A percentile compares a stretch with the other conserved stretches of the same genome.
These are phyloP conservation scores for Globisporangium parvum DNA, from an alignment of 352 stramenopile species.

Conservation along the genomic window DNA sequence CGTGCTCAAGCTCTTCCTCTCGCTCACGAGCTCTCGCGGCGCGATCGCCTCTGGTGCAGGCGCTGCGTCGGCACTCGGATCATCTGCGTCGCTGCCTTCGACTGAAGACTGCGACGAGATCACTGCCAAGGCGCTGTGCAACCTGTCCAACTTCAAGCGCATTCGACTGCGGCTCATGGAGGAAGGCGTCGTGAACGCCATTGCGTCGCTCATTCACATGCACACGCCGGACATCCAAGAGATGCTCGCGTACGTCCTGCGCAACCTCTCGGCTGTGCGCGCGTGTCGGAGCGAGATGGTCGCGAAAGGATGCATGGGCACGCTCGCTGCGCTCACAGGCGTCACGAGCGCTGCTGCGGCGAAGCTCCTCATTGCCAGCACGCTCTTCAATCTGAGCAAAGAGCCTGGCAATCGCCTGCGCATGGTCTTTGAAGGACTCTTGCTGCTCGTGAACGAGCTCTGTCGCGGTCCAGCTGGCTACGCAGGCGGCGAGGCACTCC, in stretches of 20 bases:
- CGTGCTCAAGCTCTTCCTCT: constrained; percentile 70
- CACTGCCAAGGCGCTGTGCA: constrained; percentile 79
- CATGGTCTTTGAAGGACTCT: constrained; percentile 72
- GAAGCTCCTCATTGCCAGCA: constrained; percentile 48
- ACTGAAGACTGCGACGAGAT: constrained; percentile 36
- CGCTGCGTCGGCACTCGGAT: constrained; percentile 15
- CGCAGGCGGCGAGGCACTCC: constrained; percentile 24
- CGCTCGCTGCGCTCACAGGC: constrained; percentile 40
- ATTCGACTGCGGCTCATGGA: constrained; percentile 82
- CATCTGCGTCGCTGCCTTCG: not conserved
- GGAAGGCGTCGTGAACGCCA: constrained; percentile 79
- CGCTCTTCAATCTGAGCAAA: constrained; percentile 72
- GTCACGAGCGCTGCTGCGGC: constrained; percentile 24
- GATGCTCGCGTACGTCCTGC: constrained; percentile 58
- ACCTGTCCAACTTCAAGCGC: constrained; percentile 83
- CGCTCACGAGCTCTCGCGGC: constrained; percentile 43
- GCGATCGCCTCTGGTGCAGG: constrained; percentile 8
- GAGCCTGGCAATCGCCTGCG: constrained; percentile 49
- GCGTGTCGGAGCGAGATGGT: constrained; percentile 65
- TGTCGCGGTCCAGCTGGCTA: constrained; percentile 15
- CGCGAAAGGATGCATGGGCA: constrained; percentile 58
- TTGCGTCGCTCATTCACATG: constrained; percentile 54
- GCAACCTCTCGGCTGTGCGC: constrained; percentile 60
- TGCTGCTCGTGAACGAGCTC: constrained; percentile 57
- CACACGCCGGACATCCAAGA: constrained; percentile 42